Evolutionary conservation across 768 basidiomycete species (phyloP), one percentile per base, ranked within the genome.

Genomic region (Amanita subjunquillea): DNA sequence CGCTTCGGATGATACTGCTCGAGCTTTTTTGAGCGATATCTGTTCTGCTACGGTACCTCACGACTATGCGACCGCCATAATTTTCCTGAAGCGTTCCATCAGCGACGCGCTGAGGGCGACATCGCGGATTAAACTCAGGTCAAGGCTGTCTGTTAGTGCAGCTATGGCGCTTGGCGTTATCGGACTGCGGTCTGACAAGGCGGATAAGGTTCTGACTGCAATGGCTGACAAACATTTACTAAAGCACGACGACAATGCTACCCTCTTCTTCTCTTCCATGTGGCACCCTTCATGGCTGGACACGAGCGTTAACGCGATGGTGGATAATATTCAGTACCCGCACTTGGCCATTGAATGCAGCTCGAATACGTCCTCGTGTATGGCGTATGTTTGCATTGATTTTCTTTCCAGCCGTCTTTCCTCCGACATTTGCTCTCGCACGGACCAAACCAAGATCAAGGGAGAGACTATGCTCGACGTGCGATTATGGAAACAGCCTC

Each of bases 361-460:
- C 13, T 29, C 44, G 17, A 30, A 27, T 9, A 4, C 12, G 13
- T 10, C 38, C 25, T 23, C 27, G 5, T 50, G 39, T 40, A 50
- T 50, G 48, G 48, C 48, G 13, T 38, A 50, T 29, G 48, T 41
- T 9, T 50, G 48, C 48, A 17, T 50, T 9, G 38, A 40, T 40
- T 50, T 50, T 38, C 48, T 50, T 36, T 36, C 9, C 38, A 10
- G 2, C n/a, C 48, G 48, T 25, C 48, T 50, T 29, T 29, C 48
- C 6, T 38, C 48, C 13, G 48, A 50, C 17, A 40, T 50, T 2
- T 50, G 48, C 37, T 17, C 38, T 29, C 25, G 23, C 22, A 50
- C 4, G 4, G 29, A 29, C 30, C 22, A 17, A 13, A 17, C 15
- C n/a, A 23, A 20, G n/a, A 27, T 27, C 20, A n/a, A 13, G 6